phyloP scores from a whole-genome alignment of 805 yeast species.

The Torulaspora gathmanii region DNA sequence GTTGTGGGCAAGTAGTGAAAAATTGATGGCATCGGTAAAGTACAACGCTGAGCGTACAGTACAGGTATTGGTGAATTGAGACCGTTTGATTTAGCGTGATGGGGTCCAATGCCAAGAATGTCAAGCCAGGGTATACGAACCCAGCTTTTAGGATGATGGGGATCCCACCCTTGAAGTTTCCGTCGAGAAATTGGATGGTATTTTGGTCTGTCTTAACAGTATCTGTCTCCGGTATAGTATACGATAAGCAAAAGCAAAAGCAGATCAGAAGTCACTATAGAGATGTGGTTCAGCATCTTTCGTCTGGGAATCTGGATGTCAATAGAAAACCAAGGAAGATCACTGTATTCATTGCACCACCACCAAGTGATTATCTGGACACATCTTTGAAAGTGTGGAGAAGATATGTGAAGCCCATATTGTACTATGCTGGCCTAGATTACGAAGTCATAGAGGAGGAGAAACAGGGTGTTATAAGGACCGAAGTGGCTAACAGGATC shows the following conservation, averaged over 20 bases:
- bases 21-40: constrained; percentile 1
- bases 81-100: background rate
- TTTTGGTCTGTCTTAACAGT: constrained; percentile 70
- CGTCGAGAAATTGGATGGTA: constrained; percentile 89
- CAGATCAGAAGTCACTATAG: constrained; percentile 62
- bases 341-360: constrained; percentile 88
- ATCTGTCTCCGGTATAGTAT: constrained; percentile 68
- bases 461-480: constrained; percentile 86
- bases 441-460: constrained; percentile 70
- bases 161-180: constrained; percentile 67
- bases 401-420: constrained; percentile 76
- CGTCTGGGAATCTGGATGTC: constrained; percentile 46
- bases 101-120: constrained; percentile 5
- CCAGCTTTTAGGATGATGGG: constrained; percentile 88
- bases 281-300: constrained; percentile 49
- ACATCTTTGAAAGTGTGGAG: constrained; percentile 69
- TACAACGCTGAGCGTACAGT: background rate
- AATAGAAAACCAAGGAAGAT: constrained; percentile 65
- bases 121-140: constrained; percentile 37
- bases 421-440: constrained; percentile 80
- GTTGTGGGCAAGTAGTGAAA: constrained; percentile 1
- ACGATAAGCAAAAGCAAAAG: constrained; percentile 72
- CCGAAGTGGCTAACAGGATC: constrained; percentile 74
- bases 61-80: background rate
- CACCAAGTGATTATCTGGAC: constrained; percentile 85